Percentiles rank a stretch among this genome's conserved stretches.
Conservation (phyloP, 352 stramenopile species). For the Globisporangium mamillatum region DNA sequence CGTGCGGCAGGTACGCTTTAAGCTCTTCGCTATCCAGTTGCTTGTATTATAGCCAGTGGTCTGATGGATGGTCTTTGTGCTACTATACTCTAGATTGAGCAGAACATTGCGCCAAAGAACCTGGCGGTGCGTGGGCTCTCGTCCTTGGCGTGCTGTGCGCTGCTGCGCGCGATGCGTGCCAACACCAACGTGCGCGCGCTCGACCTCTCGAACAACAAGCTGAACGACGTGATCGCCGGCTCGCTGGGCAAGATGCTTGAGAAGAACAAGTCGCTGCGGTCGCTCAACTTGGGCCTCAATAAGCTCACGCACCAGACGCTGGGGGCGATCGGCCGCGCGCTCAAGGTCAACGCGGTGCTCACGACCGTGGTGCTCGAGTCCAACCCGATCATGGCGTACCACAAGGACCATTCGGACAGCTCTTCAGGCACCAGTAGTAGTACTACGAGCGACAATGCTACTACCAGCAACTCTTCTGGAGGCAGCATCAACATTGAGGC, state of each 20-base stretch:
- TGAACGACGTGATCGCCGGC: slow-evolving; percentile 39
- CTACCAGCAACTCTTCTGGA: neutral
- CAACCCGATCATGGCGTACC: slow-evolving; percentile 40
- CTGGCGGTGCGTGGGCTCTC: slow-evolving; percentile 51
- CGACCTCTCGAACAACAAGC: slow-evolving; percentile 59
- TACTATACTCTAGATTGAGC: slow-evolving; percentile 31
- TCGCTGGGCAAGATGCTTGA: slow-evolving; percentile 53
- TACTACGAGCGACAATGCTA: neutral
- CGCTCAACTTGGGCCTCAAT: slow-evolving; percentile 62
- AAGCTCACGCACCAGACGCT: slow-evolving; percentile 39
- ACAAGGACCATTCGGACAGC: slow-evolving; percentile 20
- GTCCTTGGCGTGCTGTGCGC: slow-evolving; percentile 45
- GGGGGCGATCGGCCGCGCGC: slow-evolving; percentile 29
- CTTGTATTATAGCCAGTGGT: neutral
- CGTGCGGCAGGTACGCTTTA: slow-evolving; percentile 30
- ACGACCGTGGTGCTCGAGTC: slow-evolving; percentile 57
- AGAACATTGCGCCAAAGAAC: slow-evolving; percentile 43
- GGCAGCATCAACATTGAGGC: slow-evolving; percentile 29
- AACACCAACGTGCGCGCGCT: slow-evolving; percentile 57
- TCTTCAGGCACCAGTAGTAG: neutral
- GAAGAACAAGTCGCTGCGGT: slow-evolving; percentile 46
- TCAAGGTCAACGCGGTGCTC: slow-evolving; percentile 47
- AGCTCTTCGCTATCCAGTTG: neutral
- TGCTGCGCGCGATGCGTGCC: slow-evolving; percentile 52
- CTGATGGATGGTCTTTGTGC: neutral